A percentile compares a stretch with the other conserved stretches of the same genome.
Evolutionary conservation across 225 moss, liverwort and hornwort genomes (phyloP).

Genomic region (Marchantia polymorpha): DNA sequence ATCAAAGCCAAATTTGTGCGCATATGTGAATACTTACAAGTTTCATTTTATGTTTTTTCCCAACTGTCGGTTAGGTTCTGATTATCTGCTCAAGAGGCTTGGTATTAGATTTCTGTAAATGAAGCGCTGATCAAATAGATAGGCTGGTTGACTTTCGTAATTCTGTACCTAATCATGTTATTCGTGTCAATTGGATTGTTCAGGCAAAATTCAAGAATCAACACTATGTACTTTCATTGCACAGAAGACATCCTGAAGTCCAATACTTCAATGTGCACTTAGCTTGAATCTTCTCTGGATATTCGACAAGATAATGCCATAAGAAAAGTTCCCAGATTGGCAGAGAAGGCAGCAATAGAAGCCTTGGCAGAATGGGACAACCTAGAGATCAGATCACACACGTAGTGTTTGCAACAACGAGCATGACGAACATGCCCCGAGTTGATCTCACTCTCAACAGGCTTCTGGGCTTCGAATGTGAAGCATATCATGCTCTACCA

Average conservation of each 20-base stretch:
- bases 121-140: not conserved
- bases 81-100: not conserved
- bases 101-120: not conserved
- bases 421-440: conserved; percentile 65
- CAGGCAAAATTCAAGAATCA: conserved; percentile 45
- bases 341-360: conserved; percentile 38
- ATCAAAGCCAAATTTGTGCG: not conserved
- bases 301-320: conserved; percentile 52
- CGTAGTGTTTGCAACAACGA: conserved; percentile 57
- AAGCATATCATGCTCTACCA: conserved; percentile 29
- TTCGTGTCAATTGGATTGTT: not conserved
- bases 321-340: conserved; percentile 59
- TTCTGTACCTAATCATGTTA: not conserved
- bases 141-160: not conserved
- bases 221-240: conserved; percentile 47
- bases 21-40: not conserved
- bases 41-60: not conserved
- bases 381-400: conserved; percentile 42
- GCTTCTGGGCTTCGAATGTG: conserved; percentile 16
- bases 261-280: conserved; percentile 34
- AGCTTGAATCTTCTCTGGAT: conserved; percentile 32
- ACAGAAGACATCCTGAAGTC: conserved; percentile 42
- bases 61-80: not conserved
- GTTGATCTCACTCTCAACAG: conserved; percentile 24
- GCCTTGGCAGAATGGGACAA: conserved; percentile 56